Evolutionary conservation across 768 basidiomycete species (phyloP), one percentile per base, ranked within the genome.

Genomic region (Rhodotorula graminis): DNA sequence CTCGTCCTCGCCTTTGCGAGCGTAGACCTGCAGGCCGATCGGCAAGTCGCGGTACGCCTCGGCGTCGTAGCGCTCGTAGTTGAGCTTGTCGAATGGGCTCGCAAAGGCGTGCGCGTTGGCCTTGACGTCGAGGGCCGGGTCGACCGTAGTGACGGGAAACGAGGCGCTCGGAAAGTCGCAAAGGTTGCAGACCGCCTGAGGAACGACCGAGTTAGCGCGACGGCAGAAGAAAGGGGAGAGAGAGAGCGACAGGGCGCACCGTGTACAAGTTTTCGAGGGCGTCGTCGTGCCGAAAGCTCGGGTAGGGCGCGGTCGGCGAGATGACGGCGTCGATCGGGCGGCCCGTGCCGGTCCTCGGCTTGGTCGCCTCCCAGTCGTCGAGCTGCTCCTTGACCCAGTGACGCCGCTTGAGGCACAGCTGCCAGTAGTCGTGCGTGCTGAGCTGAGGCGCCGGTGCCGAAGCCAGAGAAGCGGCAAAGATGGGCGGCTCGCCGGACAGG

Each of bases 301-400:
- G 53, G 56, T 71, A 65, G 2, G 74, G 67, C 6, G 67, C 67
- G 5, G 31, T 82, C 84, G 31, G 91, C 88, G 83, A 81, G 49
- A 92, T 87, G 74, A 92, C 86, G 3, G 88, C 90, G 78, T 92
- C 91, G 12, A 91, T 85, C 10, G 89, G 88, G 4, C 91, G 81
- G 3, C 88, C 89, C 0, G 89, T 91, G 0, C 85, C 86, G 0
- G 89, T 91, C 23, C 76, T 60, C 0, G 65, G 72, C 18, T 75
- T 81, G 0, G 87, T 88, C 10, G 80, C 82, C 63, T 87, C 84
- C 90, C 89, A 91, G 61, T 85, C 80, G 60, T 87, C 84, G 59
- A 89, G 80, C 77, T 90, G 87, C 61, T 84, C 83, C 74, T 86
- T 82, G 37, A 88, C 84, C 44, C 88, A 73, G 82, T 10, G 80